A percentile compares a stretch with the other conserved stretches of the same genome.
phyloP scores from a whole-genome alignment of 257 asterid genomes.

The Petunia secreta region DNA sequence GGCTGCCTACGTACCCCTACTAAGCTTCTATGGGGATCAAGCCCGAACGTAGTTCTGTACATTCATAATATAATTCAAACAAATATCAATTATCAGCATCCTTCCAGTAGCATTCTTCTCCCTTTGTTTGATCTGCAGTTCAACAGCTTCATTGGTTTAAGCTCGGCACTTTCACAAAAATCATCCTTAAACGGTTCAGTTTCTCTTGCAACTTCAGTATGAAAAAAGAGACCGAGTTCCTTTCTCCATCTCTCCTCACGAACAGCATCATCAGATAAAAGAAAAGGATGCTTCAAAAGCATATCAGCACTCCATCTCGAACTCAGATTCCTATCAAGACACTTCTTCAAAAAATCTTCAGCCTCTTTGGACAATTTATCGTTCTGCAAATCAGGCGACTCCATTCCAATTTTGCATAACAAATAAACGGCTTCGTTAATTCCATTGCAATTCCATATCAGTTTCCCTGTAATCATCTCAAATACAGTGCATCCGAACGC shows the following conservation, averaged over 20 bases:
- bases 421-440: too few relatives aligned
- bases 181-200: not conserved
- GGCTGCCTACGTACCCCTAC: too few relatives aligned
- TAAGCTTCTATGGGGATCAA: too few relatives aligned
- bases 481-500: too few relatives aligned
- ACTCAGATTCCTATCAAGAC: not conserved
- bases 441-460: too few relatives aligned
- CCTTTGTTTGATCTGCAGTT: not conserved
- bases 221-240: not conserved
- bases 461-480: too few relatives aligned
- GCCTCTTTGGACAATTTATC: not conserved
- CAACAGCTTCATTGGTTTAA: not conserved
- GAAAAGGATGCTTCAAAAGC: constrained; percentile 45
- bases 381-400: too few relatives aligned
- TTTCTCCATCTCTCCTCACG: not conserved
- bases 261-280: not conserved
- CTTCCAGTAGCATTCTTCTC: not conserved
- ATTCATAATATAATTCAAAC: not conserved
- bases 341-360: too few relatives aligned
- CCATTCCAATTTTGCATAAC: too few relatives aligned
- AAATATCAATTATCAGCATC: not conserved
- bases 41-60: too few relatives aligned
- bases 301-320: constrained; percentile 31
- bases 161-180: not conserved
- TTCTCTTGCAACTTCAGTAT: not conserved